A percentile compares a stretch with the other conserved stretches of the same genome.
Evolutionary conservation across 192 early-diverging fungal genomes (phyloP).

Genomic region (Backusella parvicylindrica): DNA sequence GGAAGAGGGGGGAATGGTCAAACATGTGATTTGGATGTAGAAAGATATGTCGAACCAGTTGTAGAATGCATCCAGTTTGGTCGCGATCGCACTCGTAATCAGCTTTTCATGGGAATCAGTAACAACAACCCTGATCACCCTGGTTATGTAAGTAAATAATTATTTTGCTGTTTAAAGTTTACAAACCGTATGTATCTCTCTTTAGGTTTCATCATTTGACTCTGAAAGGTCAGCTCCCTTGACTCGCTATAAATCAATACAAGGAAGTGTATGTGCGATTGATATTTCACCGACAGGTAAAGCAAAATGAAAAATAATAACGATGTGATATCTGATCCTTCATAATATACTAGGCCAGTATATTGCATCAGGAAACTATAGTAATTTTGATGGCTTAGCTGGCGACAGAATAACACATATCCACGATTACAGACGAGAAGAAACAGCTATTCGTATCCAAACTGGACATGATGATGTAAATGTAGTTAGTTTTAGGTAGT

Average conservation of each 20-base stretch:
- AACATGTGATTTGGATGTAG: not conserved
- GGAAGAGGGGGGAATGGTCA: slow-evolving; percentile 10
- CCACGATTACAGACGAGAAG: not conserved
- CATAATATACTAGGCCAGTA: not conserved
- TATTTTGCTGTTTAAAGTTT: not conserved
- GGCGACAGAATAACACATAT: slow-evolving; percentile 20
- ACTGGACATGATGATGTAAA: slow-evolving; percentile 23
- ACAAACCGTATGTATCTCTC: not conserved
- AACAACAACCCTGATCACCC: not conserved
- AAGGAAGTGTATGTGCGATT: slow-evolving; percentile 1
- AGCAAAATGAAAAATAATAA: not conserved
- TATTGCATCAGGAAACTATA: slow-evolving; percentile 22
- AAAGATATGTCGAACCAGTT: not conserved
- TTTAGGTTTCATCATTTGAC: slow-evolving; percentile 8
- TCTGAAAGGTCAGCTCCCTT: not conserved
- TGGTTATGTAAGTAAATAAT: slow-evolving; percentile 14
- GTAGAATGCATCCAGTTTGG: slow-evolving; percentile 28
- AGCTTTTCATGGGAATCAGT: slow-evolving; percentile 5
- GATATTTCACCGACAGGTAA: slow-evolving; percentile 16
- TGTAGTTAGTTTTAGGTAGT: slow-evolving; percentile 18
- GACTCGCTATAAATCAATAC: not conserved
- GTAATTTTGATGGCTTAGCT: not conserved
- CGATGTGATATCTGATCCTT: not conserved
- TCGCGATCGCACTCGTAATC: not conserved
- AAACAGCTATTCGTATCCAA: not conserved